phyloP scores from a whole-genome alignment of 106 monocot species.

The Alisma plantagoaquatica region DNA sequence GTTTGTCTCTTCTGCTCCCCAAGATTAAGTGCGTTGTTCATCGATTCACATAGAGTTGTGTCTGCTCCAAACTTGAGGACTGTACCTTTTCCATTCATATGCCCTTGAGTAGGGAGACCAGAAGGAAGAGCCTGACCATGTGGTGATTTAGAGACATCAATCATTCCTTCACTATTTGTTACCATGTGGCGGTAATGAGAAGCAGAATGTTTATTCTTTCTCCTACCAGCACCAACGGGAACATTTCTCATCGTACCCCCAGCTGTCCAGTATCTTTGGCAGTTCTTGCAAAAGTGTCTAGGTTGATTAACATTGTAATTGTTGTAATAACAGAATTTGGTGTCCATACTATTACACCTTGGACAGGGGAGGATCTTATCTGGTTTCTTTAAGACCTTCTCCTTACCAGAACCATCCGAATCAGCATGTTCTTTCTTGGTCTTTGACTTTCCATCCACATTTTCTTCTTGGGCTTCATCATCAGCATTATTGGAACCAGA shows the following conservation, averaged over 20 bases:
- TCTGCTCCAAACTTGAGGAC: slow-evolving; percentile 53
- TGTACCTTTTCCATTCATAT: slow-evolving; percentile 29
- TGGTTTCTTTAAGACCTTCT: slow-evolving; percentile 82
- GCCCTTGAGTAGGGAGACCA: slow-evolving; percentile 12
- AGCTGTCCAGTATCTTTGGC: slow-evolving; percentile 98
- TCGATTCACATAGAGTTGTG: slow-evolving; percentile 56
- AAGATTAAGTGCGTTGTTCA: slow-evolving; percentile 49
- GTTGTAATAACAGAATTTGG: slow-evolving; percentile 98
- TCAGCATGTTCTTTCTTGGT: slow-evolving; percentile 30
- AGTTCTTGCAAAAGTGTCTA: slow-evolving; percentile 92
- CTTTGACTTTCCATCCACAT: slow-evolving; percentile 18
- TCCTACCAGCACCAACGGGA: slow-evolving; percentile 89
- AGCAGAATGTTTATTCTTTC: slow-evolving; percentile 69
- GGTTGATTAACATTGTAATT: slow-evolving; percentile 97
- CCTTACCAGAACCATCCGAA: slow-evolving; percentile 29
- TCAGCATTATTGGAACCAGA: slow-evolving; percentile 15
- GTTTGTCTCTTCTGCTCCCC: slow-evolving; percentile 29
- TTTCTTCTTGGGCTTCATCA: slow-evolving; percentile 11
- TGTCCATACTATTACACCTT: slow-evolving; percentile 92
- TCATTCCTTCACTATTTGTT: slow-evolving; percentile 23
- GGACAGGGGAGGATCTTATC: slow-evolving; percentile 95
- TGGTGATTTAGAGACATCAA: slow-evolving; percentile 23
- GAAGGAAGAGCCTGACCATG: slow-evolving; percentile 25
- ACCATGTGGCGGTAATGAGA: slow-evolving; percentile 33
- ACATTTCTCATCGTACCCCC: slow-evolving; percentile 98